Conservation (phyloP, 2,329 filamentous ascomycete genomes). For the Colletotrichum musae region DNA sequence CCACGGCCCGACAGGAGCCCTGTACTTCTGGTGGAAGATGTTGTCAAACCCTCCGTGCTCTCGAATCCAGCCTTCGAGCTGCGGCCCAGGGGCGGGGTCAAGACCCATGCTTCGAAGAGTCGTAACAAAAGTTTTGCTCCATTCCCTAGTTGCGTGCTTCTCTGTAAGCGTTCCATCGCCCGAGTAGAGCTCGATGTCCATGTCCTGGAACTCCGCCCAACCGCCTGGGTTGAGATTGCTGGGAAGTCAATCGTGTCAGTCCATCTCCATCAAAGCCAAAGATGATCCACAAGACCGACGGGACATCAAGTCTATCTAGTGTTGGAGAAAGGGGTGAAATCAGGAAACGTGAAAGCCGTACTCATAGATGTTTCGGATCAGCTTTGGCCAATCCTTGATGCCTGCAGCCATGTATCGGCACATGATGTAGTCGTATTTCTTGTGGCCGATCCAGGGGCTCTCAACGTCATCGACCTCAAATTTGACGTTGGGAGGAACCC, state of each 20-base stretch:
- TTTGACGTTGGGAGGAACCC: conserved; percentile 51
- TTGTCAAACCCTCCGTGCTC: conserved; percentile 55
- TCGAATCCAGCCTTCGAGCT: conserved; percentile 45
- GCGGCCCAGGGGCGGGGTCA: conserved; percentile 43
- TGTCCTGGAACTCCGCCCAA: conserved; percentile 48
- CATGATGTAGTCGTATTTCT: conserved; percentile 54
- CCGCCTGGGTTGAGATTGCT: conserved; percentile 46
- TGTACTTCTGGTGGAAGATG: conserved; percentile 50
- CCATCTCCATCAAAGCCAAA: too few relatives aligned
- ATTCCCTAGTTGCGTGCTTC: conserved; percentile 27
- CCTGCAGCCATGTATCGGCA: conserved; percentile 50
- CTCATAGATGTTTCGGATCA: conserved; percentile 45
- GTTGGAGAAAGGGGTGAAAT: too few relatives aligned
- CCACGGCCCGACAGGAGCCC: conserved; percentile 54
- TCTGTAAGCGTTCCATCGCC: conserved; percentile 44
- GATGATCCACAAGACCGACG: too few relatives aligned
- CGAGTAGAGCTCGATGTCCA: conserved; percentile 40
- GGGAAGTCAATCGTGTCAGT: too few relatives aligned
- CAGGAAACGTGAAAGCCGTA: conserved; percentile 3
- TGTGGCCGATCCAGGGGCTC: conserved; percentile 44
- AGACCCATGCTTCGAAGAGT: conserved; percentile 44
- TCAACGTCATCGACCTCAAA: conserved; percentile 56
- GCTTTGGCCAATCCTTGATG: conserved; percentile 50
- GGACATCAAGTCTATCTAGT: too few relatives aligned
- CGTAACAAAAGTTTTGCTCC: conserved; percentile 45